Base-by-base conservation (phyloP, 129 eudicot genomes). In the Arctium lappa region DNA sequence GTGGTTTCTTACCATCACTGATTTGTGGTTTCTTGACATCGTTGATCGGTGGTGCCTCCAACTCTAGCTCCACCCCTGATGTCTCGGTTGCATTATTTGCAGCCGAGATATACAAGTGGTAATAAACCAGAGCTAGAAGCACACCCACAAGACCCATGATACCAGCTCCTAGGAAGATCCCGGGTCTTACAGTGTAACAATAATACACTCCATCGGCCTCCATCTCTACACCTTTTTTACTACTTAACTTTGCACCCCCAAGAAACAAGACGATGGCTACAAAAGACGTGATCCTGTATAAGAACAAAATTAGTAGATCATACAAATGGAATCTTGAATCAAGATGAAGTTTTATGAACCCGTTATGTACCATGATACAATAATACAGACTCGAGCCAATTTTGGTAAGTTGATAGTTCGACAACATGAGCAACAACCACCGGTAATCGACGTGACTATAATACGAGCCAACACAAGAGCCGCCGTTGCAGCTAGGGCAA, bases 361-460 rank as follows among this genome's bases (percentile, higher is more conserved):
- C 36, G 5, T 75, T 50, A 5, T 66, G 18, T 77, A 78, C 83
- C 82, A 83, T 78, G 86, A 83, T 72, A 83, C 10, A 32, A 39
- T 11, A 7, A 78, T 83, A 15, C 69, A 78, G 10, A 78, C 11
- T 33, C 79, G 69, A 13, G 79, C 74, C 6, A n/a, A 8, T 30
- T 10, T 31, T 3, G 68, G 56, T 18, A 50, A 13, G 33, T 33
- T 29, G 69, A 72, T 30, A 3, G 12, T 34, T 31, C 3, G 74
- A 50, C 86, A 83, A 18, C 79, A 78, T 0, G 83, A 71, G 63
- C 86, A 83, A 71, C 79, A 78, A 53, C 86, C 83, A 18, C 83
- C 86, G 4, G 74, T 78, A 8, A 75, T 29, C 30, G 75, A 39
- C 3, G 79, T 78, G 42, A 83, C 62, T 53, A 83, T 42, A 13